Evolutionary conservation across 2,329 filamentous ascomycete species (phyloP).

Genomic region (Sclerotinia sclerotiorum): DNA sequence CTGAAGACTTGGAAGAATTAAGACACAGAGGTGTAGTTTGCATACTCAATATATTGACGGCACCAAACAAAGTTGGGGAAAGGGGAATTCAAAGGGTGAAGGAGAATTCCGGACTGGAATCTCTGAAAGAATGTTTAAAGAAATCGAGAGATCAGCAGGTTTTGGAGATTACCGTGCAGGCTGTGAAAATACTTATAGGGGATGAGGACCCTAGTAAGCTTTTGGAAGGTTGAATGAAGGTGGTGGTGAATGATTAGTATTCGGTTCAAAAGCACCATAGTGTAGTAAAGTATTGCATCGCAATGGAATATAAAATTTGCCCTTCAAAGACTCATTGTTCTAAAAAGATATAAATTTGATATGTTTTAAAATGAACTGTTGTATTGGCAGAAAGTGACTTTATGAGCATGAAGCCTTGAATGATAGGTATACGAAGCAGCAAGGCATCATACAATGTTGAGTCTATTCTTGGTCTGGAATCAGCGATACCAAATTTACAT

Average conservation of each 20-base stretch:
- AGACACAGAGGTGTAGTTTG: conserved; percentile 73
- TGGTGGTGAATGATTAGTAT: background rate
- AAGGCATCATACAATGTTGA: too few species aligned
- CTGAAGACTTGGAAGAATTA: conserved; percentile 68
- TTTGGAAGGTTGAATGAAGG: conserved; percentile 9
- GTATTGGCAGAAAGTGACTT: too few species aligned
- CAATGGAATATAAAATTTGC: background rate
- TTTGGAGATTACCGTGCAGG: conserved; percentile 68
- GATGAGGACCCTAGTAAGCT: conserved; percentile 15
- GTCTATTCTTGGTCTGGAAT: too few species aligned
- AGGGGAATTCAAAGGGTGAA: conserved; percentile 60
- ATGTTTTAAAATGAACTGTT: too few species aligned
- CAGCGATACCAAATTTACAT: too few species aligned
- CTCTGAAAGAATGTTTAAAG: conserved; percentile 68
- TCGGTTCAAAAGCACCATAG: background rate
- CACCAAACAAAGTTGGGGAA: conserved; percentile 64
- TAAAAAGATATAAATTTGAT: too few species aligned
- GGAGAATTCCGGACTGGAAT: conserved; percentile 62
- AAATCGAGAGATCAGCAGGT: conserved; percentile 68
- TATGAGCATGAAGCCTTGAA: too few species aligned
- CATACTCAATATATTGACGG: conserved; percentile 68
- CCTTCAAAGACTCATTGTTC: too few species aligned
- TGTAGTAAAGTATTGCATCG: background rate
- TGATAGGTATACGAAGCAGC: too few species aligned
- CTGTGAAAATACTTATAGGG: conserved; percentile 56